These are phyloP conservation scores for Vitis rotundifolia DNA, from an alignment of 164 flowering plant species.

Conservation along the genomic window DNA sequence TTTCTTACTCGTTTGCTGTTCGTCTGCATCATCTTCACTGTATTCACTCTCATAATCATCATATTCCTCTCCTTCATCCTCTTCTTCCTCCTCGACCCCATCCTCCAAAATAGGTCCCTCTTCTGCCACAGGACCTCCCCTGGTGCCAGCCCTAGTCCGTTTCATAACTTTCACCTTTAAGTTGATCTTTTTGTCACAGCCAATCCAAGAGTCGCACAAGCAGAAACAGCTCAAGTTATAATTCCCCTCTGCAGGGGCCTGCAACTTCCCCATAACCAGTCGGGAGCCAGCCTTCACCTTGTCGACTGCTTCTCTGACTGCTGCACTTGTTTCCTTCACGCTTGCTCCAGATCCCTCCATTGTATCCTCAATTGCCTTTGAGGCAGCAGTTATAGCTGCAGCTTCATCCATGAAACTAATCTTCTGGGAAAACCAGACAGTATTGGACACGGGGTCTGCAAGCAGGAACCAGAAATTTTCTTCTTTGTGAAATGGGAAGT, in stretches of 20 bases:
- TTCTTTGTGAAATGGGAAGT: conserved; percentile 90
- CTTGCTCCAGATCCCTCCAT: conserved; percentile 77
- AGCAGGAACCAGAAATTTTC: conserved; percentile 87
- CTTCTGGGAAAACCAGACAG: conserved; percentile 85
- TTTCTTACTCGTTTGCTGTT: conserved; percentile 41
- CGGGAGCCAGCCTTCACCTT: conserved; percentile 74
- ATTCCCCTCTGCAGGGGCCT: conserved; percentile 81
- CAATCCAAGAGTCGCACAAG: conserved; percentile 89
- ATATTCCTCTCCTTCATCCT: conserved; percentile 69
- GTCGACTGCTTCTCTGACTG: conserved; percentile 71
- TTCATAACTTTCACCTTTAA: conserved; percentile 73
- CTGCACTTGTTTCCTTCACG: conserved; percentile 47
- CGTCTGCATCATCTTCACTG: conserved; percentile 79
- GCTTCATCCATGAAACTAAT: conserved; percentile 85
- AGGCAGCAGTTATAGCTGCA: conserved; percentile 72
- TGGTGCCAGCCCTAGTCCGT: conserved; percentile 71
- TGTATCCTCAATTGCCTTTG: conserved; percentile 69
- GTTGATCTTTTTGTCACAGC: conserved; percentile 66
- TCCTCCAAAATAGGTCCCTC: conserved; percentile 57
- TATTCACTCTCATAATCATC: conserved; percentile 94
- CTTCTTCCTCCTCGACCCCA: conserved; percentile 75
- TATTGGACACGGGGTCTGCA: conserved; percentile 71
- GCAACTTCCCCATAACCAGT: conserved; percentile 76
- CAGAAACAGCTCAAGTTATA: conserved; percentile 73
- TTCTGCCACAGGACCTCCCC: conserved; percentile 40